Conservation (phyloP, 2,329 filamentous ascomycete genomes). For the Arthrobotrys conoides region DNA sequence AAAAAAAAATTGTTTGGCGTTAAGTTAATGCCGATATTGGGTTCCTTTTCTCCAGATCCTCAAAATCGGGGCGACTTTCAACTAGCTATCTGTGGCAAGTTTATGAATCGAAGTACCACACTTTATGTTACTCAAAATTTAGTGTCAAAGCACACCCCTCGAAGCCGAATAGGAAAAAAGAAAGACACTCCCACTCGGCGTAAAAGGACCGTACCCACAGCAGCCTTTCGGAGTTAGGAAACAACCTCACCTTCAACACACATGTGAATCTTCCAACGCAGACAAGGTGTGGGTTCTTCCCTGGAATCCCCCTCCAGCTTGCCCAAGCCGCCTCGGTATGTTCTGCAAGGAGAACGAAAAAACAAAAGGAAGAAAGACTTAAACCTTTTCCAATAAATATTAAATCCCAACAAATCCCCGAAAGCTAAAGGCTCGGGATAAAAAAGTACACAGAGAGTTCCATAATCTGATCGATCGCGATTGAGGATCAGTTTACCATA, state of each 20-base stretch:
- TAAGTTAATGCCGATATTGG: neutral
- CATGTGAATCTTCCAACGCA: slow-evolving; percentile 22
- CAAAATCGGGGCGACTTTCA: neutral
- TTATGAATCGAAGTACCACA: slow-evolving; percentile 6
- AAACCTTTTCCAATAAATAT: slow-evolving; percentile 20
- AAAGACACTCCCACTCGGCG: slow-evolving; percentile 3
- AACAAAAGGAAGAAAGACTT: neutral
- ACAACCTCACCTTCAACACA: slow-evolving; percentile 51
- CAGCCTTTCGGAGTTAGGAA: slow-evolving; percentile 39
- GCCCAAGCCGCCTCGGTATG: slow-evolving; percentile 25
- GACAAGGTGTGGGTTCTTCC: slow-evolving; percentile 14
- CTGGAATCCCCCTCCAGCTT: neutral
- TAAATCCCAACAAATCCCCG: slow-evolving; percentile 14
- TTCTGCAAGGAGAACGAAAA: too few relatives aligned
- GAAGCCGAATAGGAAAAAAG: slow-evolving; percentile 4
- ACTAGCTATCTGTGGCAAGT: neutral
- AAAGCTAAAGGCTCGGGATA: neutral
- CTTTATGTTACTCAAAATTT: slow-evolving; percentile 39
- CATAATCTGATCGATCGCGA: slow-evolving; percentile 25
- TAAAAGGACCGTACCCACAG: slow-evolving; percentile 4
- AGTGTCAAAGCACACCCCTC: slow-evolving; percentile 7
- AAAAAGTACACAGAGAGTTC: neutral
- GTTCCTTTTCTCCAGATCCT: slow-evolving; percentile 1
- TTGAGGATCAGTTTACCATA: slow-evolving; percentile 1
- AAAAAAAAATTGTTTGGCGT: neutral